A percentile compares a stretch with the other conserved stretches of the same genome.
These are phyloP conservation scores for Boletellus ananiceps DNA, from an alignment of 768 basidiomycete species.

Conservation along the genomic window DNA sequence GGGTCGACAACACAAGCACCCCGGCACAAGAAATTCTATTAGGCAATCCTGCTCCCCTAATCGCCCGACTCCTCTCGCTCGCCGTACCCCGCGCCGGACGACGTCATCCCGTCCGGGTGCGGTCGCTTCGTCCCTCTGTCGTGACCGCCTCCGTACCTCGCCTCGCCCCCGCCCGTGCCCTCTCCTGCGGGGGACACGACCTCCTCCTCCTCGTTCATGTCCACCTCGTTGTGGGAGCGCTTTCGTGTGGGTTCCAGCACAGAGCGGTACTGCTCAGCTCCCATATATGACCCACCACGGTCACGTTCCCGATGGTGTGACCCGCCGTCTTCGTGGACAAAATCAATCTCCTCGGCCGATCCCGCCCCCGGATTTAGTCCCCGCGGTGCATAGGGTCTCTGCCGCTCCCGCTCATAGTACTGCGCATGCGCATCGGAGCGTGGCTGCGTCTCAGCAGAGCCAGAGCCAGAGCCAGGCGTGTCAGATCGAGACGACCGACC, in stretches of 20 bases:
- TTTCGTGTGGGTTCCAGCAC: constrained; percentile 48
- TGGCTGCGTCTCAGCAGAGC: constrained; percentile 44
- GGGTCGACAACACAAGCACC: constrained; percentile 10
- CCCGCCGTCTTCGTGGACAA: constrained; percentile 52
- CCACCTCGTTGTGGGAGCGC: constrained; percentile 60
- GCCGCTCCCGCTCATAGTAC: constrained; percentile 47
- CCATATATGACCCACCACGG: constrained; percentile 33
- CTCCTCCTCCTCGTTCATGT: constrained; percentile 53
- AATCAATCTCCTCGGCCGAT: constrained; percentile 46
- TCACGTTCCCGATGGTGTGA: constrained; percentile 36
- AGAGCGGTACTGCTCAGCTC: constrained; percentile 36
- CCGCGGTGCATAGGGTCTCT: constrained; percentile 48
- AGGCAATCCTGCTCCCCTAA: constrained; percentile 28
- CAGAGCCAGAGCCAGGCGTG: constrained; percentile 55
- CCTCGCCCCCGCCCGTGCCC: constrained; percentile 28
- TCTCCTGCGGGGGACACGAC: constrained; percentile 31
- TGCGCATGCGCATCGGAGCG: constrained; percentile 46
- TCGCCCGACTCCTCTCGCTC: constrained; percentile 33
- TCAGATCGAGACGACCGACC: constrained; percentile 49
- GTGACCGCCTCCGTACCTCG: constrained; percentile 35
- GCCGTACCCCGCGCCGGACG: constrained; percentile 24
- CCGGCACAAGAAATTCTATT: constrained; percentile 34
- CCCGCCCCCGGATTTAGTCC: constrained; percentile 39
- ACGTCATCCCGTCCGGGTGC: constrained; percentile 41
- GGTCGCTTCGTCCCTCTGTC: constrained; percentile 59